Evolutionary conservation across 2,329 filamentous ascomycete genomes (phyloP), one percentile per base, ranked within the genome.

Genomic region (Fusarium sp.): DNA sequence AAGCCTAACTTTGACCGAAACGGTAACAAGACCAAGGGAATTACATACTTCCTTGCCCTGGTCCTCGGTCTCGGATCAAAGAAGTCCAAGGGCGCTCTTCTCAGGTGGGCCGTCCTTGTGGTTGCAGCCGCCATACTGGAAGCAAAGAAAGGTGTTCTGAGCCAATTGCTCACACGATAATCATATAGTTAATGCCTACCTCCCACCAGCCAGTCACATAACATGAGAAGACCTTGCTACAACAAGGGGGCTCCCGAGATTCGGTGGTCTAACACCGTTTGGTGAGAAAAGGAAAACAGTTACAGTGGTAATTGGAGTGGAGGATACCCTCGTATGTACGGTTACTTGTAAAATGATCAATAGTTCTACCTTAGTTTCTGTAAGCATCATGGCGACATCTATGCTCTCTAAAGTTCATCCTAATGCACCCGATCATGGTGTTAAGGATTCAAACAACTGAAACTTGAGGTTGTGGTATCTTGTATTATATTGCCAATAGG

Each of bases 1-100:
- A 87, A 84, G 79, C 89, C 90, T 71, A 85, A 90, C 81, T 93
- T 93, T 79, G 89, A 91, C 80, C 88, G 91, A 76, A 81, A 87
- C 64, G 90, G 90, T 72, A 85, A 84, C 39, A 83, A 86, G 63
- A 79, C 87, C 73, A 84, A 82, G 69, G 88, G 89, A 2, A 49
- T 89, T 8, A 81, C 79, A 47, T 91, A 91, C 80, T 91, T 89
- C 87, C 5, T 86, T 26, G 79, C 83, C 66, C 78, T 91, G 45
- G 61, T 91, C 39, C 70, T 88, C 24, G 82, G 86, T 13, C 83
- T 91, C 44, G 90, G 90, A 41, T 84, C 85, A 36, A 83, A 83
- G 68, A 82, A 83, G 66, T 81, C 81, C 36, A 86, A 86, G 83
- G 85, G 85, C 81, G 85, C 85, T 80, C 84, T 89, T 61, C 15